Base-by-base conservation (phyloP, 345 rosid species). In the Citrus inodora region DNA sequence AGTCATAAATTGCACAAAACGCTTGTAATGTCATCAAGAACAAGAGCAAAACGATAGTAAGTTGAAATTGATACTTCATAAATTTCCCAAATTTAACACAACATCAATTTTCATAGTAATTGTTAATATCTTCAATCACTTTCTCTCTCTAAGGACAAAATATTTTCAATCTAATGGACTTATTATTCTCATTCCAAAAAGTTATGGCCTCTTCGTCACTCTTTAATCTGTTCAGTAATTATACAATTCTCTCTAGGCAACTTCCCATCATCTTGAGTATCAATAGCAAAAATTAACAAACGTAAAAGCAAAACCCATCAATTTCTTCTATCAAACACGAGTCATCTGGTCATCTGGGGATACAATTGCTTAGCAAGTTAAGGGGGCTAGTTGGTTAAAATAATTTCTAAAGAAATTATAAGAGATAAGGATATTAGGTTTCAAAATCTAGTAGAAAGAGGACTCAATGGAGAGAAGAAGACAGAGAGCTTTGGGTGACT, bases 71-170 rank as follows among this genome's bases (percentile, higher is more conserved):
- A 24, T 32, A 75, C 74, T 86, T 85, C 56, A 87, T 32, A 64
- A 90, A 80, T 48, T 75, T 90, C 53, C 81, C 78, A 4, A 85
- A 14, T 73, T 71, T 93, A 27, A 95, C 91, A 73, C 55, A 86
- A 89, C 91, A 92, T 10, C 85, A 67, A 8, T 89, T 82, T 62
- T 87, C 80, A 78, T 92, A 85, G 38, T 87, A 82, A 82, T 79
- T 82, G 81, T 92, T 93, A 33, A 95, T 91, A 74, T 95, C 94
- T 61, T 90, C 93, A 62, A 93, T 93, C 74, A 83, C 90, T 80
- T 88, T 85, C 74, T 92, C 98, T 62, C 40, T 37, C 10, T 38
- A 93, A 70, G 73, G 86, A 86, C 0, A 82, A 79, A 24, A 91
- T 85, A 82, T 90, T 8, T 93, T 93, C 33, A 95, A 66, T 79